Percentiles rank a stretch among this genome's conserved stretches.
phyloP scores from a whole-genome alignment of 768 basidiomycete species.

The Suillus variegatus region DNA sequence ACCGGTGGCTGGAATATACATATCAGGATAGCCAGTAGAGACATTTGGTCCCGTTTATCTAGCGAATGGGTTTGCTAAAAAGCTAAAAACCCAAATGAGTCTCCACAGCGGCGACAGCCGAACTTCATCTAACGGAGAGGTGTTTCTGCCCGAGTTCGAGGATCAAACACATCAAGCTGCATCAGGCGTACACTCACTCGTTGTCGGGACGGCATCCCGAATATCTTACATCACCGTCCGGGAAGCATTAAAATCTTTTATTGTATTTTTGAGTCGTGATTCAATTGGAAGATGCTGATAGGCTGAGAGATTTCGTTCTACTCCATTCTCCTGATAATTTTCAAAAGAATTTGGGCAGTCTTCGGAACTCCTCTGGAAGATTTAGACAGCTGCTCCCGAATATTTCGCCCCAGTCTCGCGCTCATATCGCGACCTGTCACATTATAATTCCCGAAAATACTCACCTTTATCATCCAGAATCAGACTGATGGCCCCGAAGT shows the following conservation, averaged over 20 bases:
- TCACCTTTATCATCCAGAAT: slow-evolving; percentile 21
- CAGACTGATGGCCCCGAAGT: slow-evolving; percentile 23
- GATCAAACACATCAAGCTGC: slow-evolving; percentile 20
- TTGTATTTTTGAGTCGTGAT: background rate
- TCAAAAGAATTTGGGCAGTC: background rate
- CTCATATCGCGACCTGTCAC: slow-evolving; percentile 27
- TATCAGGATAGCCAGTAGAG: slow-evolving; percentile 20
- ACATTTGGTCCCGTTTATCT: slow-evolving; percentile 19
- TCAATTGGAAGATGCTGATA: background rate
- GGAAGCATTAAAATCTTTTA: background rate
- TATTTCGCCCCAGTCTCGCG: slow-evolving; percentile 18
- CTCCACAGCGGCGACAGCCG: slow-evolving; percentile 25
- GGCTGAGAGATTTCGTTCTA: background rate
- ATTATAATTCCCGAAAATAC: slow-evolving; percentile 18
- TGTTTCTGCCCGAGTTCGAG: slow-evolving; percentile 17
- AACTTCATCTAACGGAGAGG: slow-evolving; percentile 19
- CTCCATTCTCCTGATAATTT: background rate
- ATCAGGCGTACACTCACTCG: slow-evolving; percentile 18
- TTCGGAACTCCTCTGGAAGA: background rate
- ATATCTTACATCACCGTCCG: slow-evolving; percentile 10
- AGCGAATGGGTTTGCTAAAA: slow-evolving; percentile 30
- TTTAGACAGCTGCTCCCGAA: slow-evolving; percentile 2
- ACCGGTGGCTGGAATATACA: slow-evolving; percentile 20
- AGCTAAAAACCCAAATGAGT: slow-evolving; percentile 37
- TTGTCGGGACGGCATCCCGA: slow-evolving; percentile 27